Conservation (phyloP, 2,329 filamentous ascomycete genomes). For the Pyrenochaeta sp. region DNA sequence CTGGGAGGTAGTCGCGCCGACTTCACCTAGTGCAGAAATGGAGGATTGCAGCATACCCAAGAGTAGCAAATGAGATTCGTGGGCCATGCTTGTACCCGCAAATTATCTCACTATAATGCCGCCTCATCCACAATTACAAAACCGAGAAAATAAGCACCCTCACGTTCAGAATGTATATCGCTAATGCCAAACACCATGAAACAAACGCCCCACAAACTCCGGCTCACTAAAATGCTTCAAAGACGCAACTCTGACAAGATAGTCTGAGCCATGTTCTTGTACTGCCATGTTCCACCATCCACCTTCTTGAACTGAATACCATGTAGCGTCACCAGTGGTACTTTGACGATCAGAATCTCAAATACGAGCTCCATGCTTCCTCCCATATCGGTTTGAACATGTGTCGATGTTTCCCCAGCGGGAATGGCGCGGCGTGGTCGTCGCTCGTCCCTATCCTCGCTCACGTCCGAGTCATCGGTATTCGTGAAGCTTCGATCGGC, state of each 20-base stretch:
- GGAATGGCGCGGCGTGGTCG: conserved; percentile 50
- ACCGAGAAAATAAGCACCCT: conserved; percentile 10
- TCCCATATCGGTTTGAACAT: conserved; percentile 88
- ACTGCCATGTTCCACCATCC: conserved; percentile 95
- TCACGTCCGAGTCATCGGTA: conserved; percentile 85
- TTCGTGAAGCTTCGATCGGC: conserved; percentile 80
- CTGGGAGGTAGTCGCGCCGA: too few relatives aligned
- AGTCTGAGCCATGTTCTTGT: conserved; percentile 97
- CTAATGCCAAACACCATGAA: conserved; percentile 3
- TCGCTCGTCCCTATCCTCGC: conserved; percentile 61
- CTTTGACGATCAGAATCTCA: conserved; percentile 97
- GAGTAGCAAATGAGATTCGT: conserved; percentile 44
- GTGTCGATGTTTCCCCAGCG: conserved; percentile 87
- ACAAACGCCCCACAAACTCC: conserved; percentile 5
- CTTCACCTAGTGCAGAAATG: too few relatives aligned
- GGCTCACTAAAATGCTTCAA: conserved; percentile 4
- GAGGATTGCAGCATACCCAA: conserved; percentile 4
- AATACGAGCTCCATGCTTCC: conserved; percentile 86
- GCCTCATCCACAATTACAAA: conserved; percentile 10
- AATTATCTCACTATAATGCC: conserved; percentile 5
- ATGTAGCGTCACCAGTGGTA: conserved; percentile 88
- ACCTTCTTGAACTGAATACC: conserved; percentile 99
- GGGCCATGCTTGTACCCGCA: conserved; percentile 12
- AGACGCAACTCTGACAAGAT: conserved; percentile 78
- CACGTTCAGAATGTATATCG: conserved; percentile 7